Percentiles rank a stretch among this genome's conserved stretches.
These are phyloP conservation scores for Xylaria acuta DNA, from an alignment of 495 filamentous ascomycete species.

Conservation along the genomic window DNA sequence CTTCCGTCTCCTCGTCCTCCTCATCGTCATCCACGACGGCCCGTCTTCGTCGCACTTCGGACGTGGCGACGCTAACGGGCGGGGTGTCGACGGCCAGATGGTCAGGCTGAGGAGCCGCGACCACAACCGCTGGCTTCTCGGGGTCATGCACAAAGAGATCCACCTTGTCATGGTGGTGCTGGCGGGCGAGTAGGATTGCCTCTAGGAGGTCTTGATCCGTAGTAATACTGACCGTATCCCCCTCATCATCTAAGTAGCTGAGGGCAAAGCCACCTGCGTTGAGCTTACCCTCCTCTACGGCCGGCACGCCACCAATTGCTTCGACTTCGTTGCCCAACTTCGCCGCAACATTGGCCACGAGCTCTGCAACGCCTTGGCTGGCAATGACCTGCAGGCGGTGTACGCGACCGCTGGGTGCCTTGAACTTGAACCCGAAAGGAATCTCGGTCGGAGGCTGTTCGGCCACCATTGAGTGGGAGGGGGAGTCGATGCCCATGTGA, in stretches of 20 bases:
- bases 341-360: conserved; percentile 77
- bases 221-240: conserved; percentile 96
- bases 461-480: conserved; percentile 66
- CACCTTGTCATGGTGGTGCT: conserved; percentile 83
- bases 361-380: conserved; percentile 77
- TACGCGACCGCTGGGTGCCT: conserved; percentile 93
- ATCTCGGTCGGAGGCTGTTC: conserved; percentile 65
- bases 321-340: conserved; percentile 91
- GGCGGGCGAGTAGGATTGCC: conserved; percentile 82
- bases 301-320: conserved; percentile 80
- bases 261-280: conserved; percentile 85
- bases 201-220: conserved; percentile 93
- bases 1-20: conserved; percentile 66
- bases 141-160: conserved; percentile 97
- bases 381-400: conserved; percentile 88
- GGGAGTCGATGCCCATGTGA: conserved; percentile 80
- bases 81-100: conserved; percentile 54
- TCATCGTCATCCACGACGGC: conserved; percentile 52
- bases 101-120: conserved; percentile 72
- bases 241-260: conserved; percentile 97
- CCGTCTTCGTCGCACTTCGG: conserved; percentile 62
- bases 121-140: conserved; percentile 75
- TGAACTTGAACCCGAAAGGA: conserved; percentile 99
- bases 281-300: conserved; percentile 77
- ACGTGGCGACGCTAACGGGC: conserved; percentile 54